Conservation (phyloP, 495 filamentous ascomycete genomes). For the Tuber aestivum region DNA sequence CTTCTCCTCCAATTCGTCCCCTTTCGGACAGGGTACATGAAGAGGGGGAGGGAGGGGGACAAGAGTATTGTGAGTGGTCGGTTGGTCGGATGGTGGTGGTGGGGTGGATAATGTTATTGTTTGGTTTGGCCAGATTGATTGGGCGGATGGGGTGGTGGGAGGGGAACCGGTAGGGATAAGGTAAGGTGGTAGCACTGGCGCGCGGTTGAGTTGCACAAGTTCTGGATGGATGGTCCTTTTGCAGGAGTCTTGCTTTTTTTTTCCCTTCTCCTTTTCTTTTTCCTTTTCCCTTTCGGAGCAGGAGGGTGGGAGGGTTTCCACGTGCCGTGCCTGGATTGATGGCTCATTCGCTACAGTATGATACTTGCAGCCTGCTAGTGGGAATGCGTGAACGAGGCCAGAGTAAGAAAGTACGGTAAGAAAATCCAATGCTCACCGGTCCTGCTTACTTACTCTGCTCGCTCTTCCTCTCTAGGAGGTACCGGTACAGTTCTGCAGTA, state of each 20-base stretch:
- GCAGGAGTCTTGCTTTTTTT: too few relatives aligned
- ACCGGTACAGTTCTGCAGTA: neutral
- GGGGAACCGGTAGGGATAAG: neutral
- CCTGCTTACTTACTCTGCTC: neutral
- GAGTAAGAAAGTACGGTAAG: neutral
- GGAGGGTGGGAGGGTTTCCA: neutral
- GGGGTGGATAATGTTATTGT: slow-evolving; percentile 6
- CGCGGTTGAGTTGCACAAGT: slow-evolving; percentile 1
- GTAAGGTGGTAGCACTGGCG: neutral
- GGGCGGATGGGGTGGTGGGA: neutral
- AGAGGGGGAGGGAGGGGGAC: neutral
- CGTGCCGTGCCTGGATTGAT: slow-evolving; percentile 4
- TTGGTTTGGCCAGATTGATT: neutral
- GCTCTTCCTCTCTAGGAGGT: neutral
- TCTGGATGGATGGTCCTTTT: neutral
- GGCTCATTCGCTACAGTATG: neutral
- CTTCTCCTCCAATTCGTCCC: neutral
- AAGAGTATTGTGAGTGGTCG: slow-evolving; percentile 2
- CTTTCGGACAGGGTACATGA: neutral
- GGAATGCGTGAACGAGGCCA: neutral
- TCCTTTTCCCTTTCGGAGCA: neutral
- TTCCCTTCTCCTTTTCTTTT: neutral
- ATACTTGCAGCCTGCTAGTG: neutral
- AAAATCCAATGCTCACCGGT: neutral
- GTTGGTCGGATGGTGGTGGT: neutral